These are phyloP conservation scores for Zygnema cylindricum DNA, from an alignment of 139 green algal genomes.

Conservation along the genomic window DNA sequence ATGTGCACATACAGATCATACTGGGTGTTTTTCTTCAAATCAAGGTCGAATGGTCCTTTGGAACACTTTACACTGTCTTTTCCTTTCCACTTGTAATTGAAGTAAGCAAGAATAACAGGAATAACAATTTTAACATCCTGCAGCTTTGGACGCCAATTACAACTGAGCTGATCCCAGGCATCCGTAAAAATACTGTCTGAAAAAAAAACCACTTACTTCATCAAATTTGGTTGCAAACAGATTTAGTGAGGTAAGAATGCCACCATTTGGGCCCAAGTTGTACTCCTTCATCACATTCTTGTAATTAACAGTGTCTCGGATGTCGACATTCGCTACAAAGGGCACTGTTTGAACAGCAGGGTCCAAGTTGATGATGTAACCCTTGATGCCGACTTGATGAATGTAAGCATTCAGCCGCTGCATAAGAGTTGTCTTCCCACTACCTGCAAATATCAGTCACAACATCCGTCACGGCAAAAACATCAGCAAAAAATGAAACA, in stretches of 20 bases:
- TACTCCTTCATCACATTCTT: slow-evolving; percentile 99
- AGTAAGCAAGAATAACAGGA: no score
- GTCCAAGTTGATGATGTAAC: slow-evolving; percentile 97
- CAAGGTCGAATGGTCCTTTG: no score
- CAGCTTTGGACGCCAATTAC: no score
- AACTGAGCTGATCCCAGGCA: no score
- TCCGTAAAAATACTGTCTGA: no score
- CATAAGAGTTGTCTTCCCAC: slow-evolving; percentile 95
- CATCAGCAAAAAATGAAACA: neutral
- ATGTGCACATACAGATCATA: no score
- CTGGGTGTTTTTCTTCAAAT: no score
- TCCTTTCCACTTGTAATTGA: no score
- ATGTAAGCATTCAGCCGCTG: slow-evolving; percentile 86
- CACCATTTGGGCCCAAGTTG: slow-evolving; percentile 93
- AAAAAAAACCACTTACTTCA: slow-evolving; percentile 72
- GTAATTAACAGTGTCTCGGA: slow-evolving; percentile 97
- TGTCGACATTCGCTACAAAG: slow-evolving; percentile 95
- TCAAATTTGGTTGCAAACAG: slow-evolving; percentile 98
- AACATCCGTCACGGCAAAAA: neutral
- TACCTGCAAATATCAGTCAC: slow-evolving; percentile 36
- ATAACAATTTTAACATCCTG: no score
- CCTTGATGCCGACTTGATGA: slow-evolving; percentile 60
- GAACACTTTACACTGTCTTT: no score
- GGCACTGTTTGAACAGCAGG: slow-evolving; percentile 87
- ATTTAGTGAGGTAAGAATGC: slow-evolving; percentile 96